phyloP scores from a whole-genome alignment of 2,329 filamentous ascomycete species.

The Diplocarpon mali region DNA sequence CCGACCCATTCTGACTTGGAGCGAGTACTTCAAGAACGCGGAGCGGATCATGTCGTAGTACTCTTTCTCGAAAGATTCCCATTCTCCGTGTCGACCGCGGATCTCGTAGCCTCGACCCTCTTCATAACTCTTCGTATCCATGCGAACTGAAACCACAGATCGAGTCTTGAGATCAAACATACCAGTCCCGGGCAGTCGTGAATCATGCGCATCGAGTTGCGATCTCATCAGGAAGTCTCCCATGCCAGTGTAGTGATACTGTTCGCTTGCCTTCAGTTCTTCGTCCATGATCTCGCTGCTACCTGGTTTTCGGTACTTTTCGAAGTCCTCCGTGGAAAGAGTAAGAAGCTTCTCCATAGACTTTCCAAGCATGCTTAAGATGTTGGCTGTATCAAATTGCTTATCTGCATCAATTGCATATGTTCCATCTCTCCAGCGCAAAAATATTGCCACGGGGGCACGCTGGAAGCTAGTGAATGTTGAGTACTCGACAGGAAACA shows the following conservation, averaged over 20 bases:
- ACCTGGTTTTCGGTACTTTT: slow-evolving; percentile 64
- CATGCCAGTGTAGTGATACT: slow-evolving; percentile 78
- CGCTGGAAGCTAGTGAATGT: slow-evolving; percentile 64
- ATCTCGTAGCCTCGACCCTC: slow-evolving; percentile 82
- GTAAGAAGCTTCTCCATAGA: slow-evolving; percentile 96
- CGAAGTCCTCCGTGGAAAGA: slow-evolving; percentile 68
- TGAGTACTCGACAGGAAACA: slow-evolving; percentile 48
- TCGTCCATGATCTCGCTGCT: slow-evolving; percentile 60
- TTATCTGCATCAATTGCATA: slow-evolving; percentile 98
- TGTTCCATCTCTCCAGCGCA: slow-evolving; percentile 69
- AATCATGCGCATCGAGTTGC: slow-evolving; percentile 83
- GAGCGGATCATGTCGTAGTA: slow-evolving; percentile 95
- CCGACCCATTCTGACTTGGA: slow-evolving; percentile 91
- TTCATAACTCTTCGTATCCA: slow-evolving; percentile 65
- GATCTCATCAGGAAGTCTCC: slow-evolving; percentile 91
- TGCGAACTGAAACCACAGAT: slow-evolving; percentile 82
- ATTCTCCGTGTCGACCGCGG: slow-evolving; percentile 60
- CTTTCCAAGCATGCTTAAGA: slow-evolving; percentile 85
- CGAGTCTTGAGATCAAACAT: slow-evolving; percentile 96
- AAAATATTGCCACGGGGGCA: slow-evolving; percentile 68
- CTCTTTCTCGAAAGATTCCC: slow-evolving; percentile 88
- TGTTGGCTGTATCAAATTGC: slow-evolving; percentile 71
- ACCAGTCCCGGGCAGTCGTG: slow-evolving; percentile 75
- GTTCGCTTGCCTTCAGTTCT: slow-evolving; percentile 60
- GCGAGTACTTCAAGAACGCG: slow-evolving; percentile 90